Evolutionary conservation across 768 basidiomycete species (phyloP).

Genomic region (Trametes sanguinea): DNA sequence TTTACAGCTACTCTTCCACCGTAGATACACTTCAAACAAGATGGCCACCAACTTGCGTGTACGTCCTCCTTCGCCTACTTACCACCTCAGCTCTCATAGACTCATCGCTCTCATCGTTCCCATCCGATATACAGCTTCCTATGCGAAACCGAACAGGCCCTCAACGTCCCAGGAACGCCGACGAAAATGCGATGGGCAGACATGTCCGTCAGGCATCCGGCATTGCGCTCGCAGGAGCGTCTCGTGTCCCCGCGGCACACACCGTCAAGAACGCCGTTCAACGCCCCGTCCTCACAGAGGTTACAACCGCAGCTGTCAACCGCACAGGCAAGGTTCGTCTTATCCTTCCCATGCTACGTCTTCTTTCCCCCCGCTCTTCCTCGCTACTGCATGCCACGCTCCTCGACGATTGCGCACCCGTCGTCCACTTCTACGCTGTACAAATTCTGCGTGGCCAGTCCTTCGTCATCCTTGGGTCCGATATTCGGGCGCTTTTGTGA

Average conservation of each 20-base stretch:
- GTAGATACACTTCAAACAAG: slow-evolving; percentile 21
- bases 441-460: background rate
- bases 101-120: slow-evolving; percentile 8
- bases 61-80: slow-evolving; percentile 26
- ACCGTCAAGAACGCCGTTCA: slow-evolving; percentile 56
- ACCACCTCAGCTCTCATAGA: background rate
- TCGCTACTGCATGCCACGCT: background rate
- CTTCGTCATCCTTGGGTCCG: background rate
- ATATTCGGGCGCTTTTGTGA: slow-evolving; percentile 5
- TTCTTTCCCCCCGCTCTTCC: background rate
- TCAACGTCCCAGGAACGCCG: slow-evolving; percentile 66
- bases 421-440: background rate
- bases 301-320: slow-evolving; percentile 76
- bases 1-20: slow-evolving; percentile 20
- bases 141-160: slow-evolving; percentile 63
- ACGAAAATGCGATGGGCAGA: slow-evolving; percentile 76
- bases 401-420: too few species aligned
- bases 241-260: slow-evolving; percentile 47
- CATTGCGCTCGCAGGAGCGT: slow-evolving; percentile 45
- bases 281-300: slow-evolving; percentile 79
- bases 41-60: slow-evolving; percentile 73
- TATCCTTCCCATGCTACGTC: slow-evolving; percentile 8
- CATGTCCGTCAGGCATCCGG: slow-evolving; percentile 66
- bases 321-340: slow-evolving; percentile 57
- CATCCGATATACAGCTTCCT: slow-evolving; percentile 48